Evolutionary conservation across 495 filamentous ascomycete species (phyloP), one percentile per base, ranked within the genome.

Genomic region (Clohesyomyces aquaticus): DNA sequence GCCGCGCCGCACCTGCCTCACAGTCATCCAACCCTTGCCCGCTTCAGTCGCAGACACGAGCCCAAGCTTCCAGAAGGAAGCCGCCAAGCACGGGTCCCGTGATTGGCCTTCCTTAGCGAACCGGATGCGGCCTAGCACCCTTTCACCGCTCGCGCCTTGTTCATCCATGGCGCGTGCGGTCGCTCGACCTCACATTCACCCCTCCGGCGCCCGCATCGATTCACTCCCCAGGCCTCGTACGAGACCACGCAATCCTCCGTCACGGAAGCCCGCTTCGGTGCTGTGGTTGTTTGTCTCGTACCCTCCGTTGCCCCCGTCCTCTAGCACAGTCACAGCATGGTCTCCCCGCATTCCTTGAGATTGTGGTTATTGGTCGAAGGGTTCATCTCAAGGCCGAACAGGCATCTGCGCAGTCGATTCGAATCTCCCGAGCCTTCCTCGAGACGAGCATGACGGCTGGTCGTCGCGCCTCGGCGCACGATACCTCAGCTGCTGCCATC

Each of bases 311-410:
- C 32, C 6, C 6, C 32, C 32, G 6, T 14, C 14, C 32, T 38
- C 32, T n/a, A n/a, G n/a, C n/a, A n/a, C 32, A 38, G 32, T 6
- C 32, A 2, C 50, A 55, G 35, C 49, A 63, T 63, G 60, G 16
- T 56, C 51, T 55, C 60, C 46, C 60, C 43, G 59, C 59, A 46
- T 18, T 35, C 41, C 2, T 54, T 50, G 32, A 45, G 47, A 10
- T 46, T 51, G 29, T 61, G 57, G 49, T 28, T 55, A 19, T 23
- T 48, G 48, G 59, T 62, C 59, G 49, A 54, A 22, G 49, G 23
- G 18, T 18, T 47, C 32, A 32, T 18, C 10, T 54, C 49, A 32
- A 18, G 23, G 48, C 54, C 38, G 27, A 14, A 12, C 26, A 22
- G 8, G 3, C 9, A 26, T 28, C 9, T 10, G 11, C 11, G 12